Percentiles rank a stretch among this genome's conserved stretches.
These are phyloP conservation scores for Leccinum aurantiacum DNA, from an alignment of 768 basidiomycete genomes.

Conservation along the genomic window DNA sequence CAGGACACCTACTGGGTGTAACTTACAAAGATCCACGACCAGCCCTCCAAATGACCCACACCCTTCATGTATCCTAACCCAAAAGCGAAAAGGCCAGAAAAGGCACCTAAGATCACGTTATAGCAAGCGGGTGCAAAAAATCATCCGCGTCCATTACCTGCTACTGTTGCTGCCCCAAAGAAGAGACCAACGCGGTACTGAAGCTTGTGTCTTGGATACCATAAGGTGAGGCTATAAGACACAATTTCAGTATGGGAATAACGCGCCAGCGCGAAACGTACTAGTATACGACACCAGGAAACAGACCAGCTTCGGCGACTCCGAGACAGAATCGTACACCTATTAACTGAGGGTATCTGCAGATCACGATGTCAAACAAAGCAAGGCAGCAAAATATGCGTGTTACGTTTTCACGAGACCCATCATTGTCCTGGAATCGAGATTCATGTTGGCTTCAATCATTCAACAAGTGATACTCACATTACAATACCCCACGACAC, in stretches of 20 bases:
- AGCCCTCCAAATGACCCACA: slow-evolving; percentile 45
- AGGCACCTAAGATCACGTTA: slow-evolving; percentile 38
- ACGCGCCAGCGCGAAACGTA: slow-evolving; percentile 28
- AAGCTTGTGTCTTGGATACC: slow-evolving; percentile 65
- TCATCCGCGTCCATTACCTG: slow-evolving; percentile 33
- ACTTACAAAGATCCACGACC: slow-evolving; percentile 70
- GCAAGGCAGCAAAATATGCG: background rate
- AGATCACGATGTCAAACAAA: background rate
- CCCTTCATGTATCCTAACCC: slow-evolving; percentile 55
- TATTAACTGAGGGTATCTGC: slow-evolving; percentile 61
- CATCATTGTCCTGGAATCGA: slow-evolving; percentile 52
- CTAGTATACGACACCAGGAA: slow-evolving; percentile 77
- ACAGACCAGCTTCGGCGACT: slow-evolving; percentile 66
- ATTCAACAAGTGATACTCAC: slow-evolving; percentile 32
- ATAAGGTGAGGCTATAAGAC: slow-evolving; percentile 51
- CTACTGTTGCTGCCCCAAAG: slow-evolving; percentile 63
- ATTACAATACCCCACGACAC: slow-evolving; percentile 64
- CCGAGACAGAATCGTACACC: slow-evolving; percentile 60
- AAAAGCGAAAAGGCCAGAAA: slow-evolving; percentile 59
- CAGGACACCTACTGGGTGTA: too few species aligned
- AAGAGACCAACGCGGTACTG: slow-evolving; percentile 63
- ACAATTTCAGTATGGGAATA: background rate
- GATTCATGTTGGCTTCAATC: background rate
- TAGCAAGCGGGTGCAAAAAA: background rate
- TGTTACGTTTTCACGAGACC: slow-evolving; percentile 64